phyloP scores from a whole-genome alignment of 371 early-diverging fungal species.

The Zancudomyces culisetae region DNA sequence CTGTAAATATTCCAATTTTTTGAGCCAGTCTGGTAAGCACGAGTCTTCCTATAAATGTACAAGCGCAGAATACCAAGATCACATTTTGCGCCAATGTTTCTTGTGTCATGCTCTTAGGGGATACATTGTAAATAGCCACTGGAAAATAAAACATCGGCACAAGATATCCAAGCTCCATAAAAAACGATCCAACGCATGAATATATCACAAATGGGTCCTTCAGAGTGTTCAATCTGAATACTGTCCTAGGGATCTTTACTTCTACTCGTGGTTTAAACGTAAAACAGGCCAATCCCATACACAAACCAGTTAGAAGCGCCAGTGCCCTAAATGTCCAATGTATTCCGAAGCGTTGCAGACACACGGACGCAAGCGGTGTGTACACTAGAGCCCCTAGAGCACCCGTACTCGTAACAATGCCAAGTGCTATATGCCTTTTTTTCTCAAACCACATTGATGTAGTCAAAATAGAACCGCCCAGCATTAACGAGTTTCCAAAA shows the following conservation, averaged over 20 bases:
- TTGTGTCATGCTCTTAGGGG: not conserved
- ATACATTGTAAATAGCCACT: not conserved
- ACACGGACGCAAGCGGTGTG: not conserved
- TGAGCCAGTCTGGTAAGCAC: not conserved
- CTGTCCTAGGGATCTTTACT: not conserved
- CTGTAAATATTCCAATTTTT: conserved; percentile 32
- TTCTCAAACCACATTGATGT: conserved; percentile 1
- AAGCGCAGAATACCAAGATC: not conserved
- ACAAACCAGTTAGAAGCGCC: not conserved
- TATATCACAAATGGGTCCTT: not conserved
- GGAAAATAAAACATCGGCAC: not conserved
- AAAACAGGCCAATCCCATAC: not conserved
- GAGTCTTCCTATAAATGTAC: not conserved
- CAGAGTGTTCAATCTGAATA: not conserved
- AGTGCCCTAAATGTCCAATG: conserved; percentile 1
- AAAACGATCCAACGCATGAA: not conserved
- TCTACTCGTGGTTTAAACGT: not conserved
- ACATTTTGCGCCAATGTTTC: no score
- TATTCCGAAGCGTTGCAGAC: not conserved
- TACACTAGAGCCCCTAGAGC: not conserved
- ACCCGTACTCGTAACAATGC: not conserved
- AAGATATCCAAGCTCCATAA: not conserved
- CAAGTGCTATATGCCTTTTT: conserved; percentile 1
- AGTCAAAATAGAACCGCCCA: conserved; percentile 14
- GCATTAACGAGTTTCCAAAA: conserved; percentile 20